These are phyloP conservation scores for Boeremia lycopersici DNA, from an alignment of 2,329 filamentous ascomycete genomes.

Conservation along the genomic window DNA sequence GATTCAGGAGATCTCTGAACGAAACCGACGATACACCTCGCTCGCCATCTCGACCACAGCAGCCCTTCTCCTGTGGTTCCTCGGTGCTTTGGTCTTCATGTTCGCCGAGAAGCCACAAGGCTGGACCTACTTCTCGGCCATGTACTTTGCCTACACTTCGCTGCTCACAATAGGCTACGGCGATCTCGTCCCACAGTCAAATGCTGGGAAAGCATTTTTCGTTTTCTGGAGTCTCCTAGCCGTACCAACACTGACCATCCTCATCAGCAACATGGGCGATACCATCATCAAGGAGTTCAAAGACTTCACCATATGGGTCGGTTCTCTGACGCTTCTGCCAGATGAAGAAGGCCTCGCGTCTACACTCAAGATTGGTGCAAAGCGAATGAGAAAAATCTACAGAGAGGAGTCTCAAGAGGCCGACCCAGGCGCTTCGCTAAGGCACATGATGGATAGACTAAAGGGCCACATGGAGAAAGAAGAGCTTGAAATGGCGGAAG, in stretches of 20 bases:
- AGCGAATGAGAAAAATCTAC: slow-evolving; percentile 26
- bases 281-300: slow-evolving; percentile 61
- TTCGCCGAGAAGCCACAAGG: slow-evolving; percentile 52
- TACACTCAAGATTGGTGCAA: slow-evolving; percentile 39
- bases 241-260: slow-evolving; percentile 60
- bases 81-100: slow-evolving; percentile 59
- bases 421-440: slow-evolving; percentile 15
- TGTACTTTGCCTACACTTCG: slow-evolving; percentile 61
- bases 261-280: slow-evolving; percentile 61
- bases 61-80: slow-evolving; percentile 51
- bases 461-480: slow-evolving; percentile 49
- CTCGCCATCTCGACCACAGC: slow-evolving; percentile 49
- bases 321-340: slow-evolving; percentile 61
- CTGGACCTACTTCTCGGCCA: slow-evolving; percentile 59
- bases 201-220: slow-evolving; percentile 61
- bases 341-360: slow-evolving; percentile 52
- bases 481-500: slow-evolving; percentile 50
- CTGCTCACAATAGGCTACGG: slow-evolving; percentile 64
- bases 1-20: slow-evolving; percentile 46
- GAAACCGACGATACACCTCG: slow-evolving; percentile 48
- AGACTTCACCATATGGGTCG: slow-evolving; percentile 62
- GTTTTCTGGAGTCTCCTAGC: slow-evolving; percentile 63
- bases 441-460: slow-evolving; percentile 39
- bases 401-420: slow-evolving; percentile 17
- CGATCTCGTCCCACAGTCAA: slow-evolving; percentile 54